Evolutionary conservation across 2,329 filamentous ascomycete species (phyloP), one percentile per base, ranked within the genome.

Genomic region (Trichoderma harzianum): DNA sequence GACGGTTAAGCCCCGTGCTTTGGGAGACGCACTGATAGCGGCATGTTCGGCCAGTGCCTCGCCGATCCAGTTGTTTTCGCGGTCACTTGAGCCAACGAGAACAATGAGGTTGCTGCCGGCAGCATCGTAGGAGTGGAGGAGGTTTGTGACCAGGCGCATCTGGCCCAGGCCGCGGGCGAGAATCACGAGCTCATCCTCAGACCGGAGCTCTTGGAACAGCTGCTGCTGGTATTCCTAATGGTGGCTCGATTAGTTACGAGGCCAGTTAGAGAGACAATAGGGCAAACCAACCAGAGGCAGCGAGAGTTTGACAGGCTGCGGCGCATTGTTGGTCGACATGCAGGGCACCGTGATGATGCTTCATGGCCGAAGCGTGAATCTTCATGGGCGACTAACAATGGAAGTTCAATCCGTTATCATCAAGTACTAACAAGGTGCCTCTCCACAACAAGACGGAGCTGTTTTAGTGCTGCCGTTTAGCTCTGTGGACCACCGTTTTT

Each of bases 21-120:
- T 91, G 18, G 92, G 89, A 21, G 93, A 88, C 82, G 90, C 91
- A 84, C 94, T 98, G 79, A 97, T 90, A 74, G 94, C 94, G 79
- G 95, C 95, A 84, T 98, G 95, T 83, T 99, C 96, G 28, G 96
- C 96, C 79, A 99, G 85, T 34, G 94, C 93, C 84, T 98, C 96
- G 76, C 96, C 96, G 73, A 99, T 94, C 95, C 95, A 98, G 70
- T 92, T 91, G 88, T 98, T 98, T 79, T 99, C 96, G 72, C 93
- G 90, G 39, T 98, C 94, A 73, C 96, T 93, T 43, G 96, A 95
- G 11, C 94, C 95, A 55, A 98, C 90, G 24, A 99, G 84, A 58
- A 99, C 86, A 63, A 99, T 91, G 69, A 99, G 85, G 78, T 97
- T 98, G 82, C 96, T 97, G 16, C 96, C 96, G 4, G 94, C 94